Evolutionary conservation across 148 eudicot genomes (phyloP), one percentile per base, ranked within the genome.

Genomic region (Chenopodium quinoa): DNA sequence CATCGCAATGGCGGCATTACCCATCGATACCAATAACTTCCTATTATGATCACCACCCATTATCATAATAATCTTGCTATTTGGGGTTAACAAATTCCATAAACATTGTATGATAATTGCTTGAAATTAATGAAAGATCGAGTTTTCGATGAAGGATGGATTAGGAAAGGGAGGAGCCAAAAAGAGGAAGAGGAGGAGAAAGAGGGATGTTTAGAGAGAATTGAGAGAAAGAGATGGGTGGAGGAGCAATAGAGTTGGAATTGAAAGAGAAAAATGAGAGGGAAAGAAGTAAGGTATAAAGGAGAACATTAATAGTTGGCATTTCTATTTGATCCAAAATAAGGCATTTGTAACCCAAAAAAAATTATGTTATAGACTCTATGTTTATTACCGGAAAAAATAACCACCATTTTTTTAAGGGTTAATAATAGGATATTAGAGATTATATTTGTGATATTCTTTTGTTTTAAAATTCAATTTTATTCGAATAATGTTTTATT

Each of bases 171-270:
- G 37, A 22, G 69, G 34, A 58, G n/a, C 14, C 31, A 32, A n/a
- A 76, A 6, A 16, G 44, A 76, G 70, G 44, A 37, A 54, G 11
- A 11, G 46, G 9, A 17, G 46, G 9, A 25, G 62, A 80, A 16
- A 3, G 5, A 29, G 40, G 44, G 75, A 71, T 19, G 50, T 73
- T 34, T 23, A 34, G 50, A 37, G 7, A 37, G 6, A 37, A 13
- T 29, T 58, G 79, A 60, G 79, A 60, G 16, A 76, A 4, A 76
- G 29, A 71, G 75, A 54, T 75, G 48, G 67, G 67, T 32, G 78
- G 78, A 56, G 20, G n/a, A 75, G 46, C 48, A 75, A 75, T 58
- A 5, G 50, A 20, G 5, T 0, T 27, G 29, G 29, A 27, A 27
- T 27, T 27, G 29, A 27, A 27, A 27, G 29, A 27, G 29, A 52